These are phyloP conservation scores for Streptanthus diversifolius DNA, from an alignment of 345 rosid species.

Conservation along the genomic window DNA sequence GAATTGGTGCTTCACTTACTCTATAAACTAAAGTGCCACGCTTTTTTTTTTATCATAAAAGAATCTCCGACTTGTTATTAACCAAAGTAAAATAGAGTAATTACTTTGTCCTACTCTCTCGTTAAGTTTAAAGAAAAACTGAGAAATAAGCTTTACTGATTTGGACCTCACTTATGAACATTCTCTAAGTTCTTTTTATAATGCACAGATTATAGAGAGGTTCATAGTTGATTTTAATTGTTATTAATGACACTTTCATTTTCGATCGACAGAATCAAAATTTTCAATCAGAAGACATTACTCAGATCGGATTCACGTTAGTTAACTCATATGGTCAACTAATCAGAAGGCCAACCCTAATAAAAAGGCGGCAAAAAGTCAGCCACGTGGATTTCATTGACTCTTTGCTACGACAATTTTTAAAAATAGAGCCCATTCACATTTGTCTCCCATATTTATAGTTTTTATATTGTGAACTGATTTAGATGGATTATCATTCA, in stretches of 20 bases:
- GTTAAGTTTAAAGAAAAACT: background rate
- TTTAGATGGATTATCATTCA: slow-evolving; percentile 6
- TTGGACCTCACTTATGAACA: slow-evolving; percentile 15
- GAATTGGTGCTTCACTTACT: slow-evolving; percentile 7
- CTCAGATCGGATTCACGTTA: background rate
- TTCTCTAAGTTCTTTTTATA: background rate
- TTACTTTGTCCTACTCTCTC: slow-evolving; percentile 10
- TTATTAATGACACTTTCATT: background rate
- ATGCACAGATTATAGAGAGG: background rate
- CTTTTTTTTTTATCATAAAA: background rate
- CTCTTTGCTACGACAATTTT: background rate
- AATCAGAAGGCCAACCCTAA: background rate
- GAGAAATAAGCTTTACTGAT: slow-evolving; percentile 6
- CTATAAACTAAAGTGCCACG: background rate
- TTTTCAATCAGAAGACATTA: background rate
- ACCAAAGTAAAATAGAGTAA: background rate
- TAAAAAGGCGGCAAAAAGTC: slow-evolving; percentile 17
- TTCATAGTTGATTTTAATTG: background rate
- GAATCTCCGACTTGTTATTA: slow-evolving; percentile 1
- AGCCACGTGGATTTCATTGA: background rate
- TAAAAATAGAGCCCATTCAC: background rate
- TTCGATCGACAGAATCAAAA: background rate
- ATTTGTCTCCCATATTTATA: background rate
- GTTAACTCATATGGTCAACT: slow-evolving; percentile 14
- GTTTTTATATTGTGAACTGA: slow-evolving; percentile 6